These are phyloP conservation scores for Mycena belliarum DNA, from an alignment of 768 basidiomycete genomes.

Conservation along the genomic window DNA sequence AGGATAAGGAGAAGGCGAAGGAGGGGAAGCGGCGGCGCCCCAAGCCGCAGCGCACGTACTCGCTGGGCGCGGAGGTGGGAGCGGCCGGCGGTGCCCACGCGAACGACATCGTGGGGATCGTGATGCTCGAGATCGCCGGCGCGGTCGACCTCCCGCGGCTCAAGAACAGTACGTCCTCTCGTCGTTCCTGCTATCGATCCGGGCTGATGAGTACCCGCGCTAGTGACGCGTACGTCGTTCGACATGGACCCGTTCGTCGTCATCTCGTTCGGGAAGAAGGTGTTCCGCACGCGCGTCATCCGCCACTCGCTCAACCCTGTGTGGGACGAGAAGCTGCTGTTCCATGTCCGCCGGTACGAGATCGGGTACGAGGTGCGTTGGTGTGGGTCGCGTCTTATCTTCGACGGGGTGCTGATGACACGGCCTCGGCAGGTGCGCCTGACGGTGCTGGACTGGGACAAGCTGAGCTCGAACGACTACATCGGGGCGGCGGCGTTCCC, in stretches of 20 bases:
- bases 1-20: conserved; percentile 25
- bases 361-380: conserved; percentile 43
- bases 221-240: conserved; percentile 87
- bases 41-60: conserved; percentile 41
- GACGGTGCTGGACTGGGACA: conserved; percentile 95
- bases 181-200: not conserved
- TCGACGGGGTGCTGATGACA: too few relatives aligned
- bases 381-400: too few relatives aligned
- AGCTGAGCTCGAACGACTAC: conserved; percentile 84
- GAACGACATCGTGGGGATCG: conserved; percentile 90
- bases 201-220: not conserved
- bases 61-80: conserved; percentile 35
- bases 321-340: conserved; percentile 95
- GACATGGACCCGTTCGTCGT: conserved; percentile 99
- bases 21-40: conserved; percentile 8
- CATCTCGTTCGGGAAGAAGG: conserved; percentile 94
- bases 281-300: conserved; percentile 89
- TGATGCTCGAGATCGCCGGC: conserved; percentile 87
- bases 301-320: conserved; percentile 80
- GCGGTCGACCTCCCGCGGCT: conserved; percentile 84
- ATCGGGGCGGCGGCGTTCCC: conserved; percentile 80
- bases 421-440: conserved; percentile 69
- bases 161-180: conserved; percentile 72
- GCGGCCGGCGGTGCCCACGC: conserved; percentile 52
- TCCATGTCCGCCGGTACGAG: conserved; percentile 91